Percentiles rank a stretch among this genome's conserved stretches.
phyloP scores from a whole-genome alignment of 305 asterid genomes.

The Fraxinus nigra region DNA sequence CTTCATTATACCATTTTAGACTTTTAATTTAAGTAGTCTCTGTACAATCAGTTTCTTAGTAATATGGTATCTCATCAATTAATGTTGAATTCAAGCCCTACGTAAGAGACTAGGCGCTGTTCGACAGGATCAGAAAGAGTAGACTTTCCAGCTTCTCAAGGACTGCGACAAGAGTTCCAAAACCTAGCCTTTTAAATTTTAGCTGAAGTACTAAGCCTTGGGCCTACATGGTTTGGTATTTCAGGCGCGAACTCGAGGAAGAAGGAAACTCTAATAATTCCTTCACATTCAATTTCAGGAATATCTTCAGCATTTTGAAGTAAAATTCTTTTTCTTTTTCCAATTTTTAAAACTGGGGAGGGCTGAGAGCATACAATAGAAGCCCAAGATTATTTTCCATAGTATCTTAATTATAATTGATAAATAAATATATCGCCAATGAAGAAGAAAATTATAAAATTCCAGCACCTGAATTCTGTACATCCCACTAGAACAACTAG shows the following conservation, averaged over 20 bases:
- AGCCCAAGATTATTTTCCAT: slow-evolving; percentile 12
- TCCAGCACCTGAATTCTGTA: slow-evolving; percentile 71
- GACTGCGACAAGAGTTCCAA: background rate
- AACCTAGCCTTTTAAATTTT: background rate
- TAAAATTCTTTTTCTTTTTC: background rate
- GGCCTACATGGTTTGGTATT: background rate
- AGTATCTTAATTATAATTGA: slow-evolving; percentile 10
- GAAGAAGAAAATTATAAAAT: slow-evolving; percentile 14
- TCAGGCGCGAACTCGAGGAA: background rate
- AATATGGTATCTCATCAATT: background rate
- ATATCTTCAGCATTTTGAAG: background rate
- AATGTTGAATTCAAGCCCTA: background rate
- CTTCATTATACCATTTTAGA: background rate
- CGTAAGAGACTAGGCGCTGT: background rate
- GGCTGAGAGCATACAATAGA: background rate
- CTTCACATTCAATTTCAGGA: background rate
- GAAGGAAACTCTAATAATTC: background rate
- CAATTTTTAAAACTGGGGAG: background rate
- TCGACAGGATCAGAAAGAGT: background rate
- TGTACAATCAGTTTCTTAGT: background rate
- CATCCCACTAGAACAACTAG: slow-evolving; percentile 74
- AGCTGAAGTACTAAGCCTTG: background rate
- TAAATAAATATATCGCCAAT: background rate
- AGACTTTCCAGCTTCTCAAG: background rate
- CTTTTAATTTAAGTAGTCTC: background rate